Percentiles rank a stretch among this genome's conserved stretches.
phyloP scores from a whole-genome alignment of 2,329 filamentous ascomycete genomes.

The Phoma sp. region DNA sequence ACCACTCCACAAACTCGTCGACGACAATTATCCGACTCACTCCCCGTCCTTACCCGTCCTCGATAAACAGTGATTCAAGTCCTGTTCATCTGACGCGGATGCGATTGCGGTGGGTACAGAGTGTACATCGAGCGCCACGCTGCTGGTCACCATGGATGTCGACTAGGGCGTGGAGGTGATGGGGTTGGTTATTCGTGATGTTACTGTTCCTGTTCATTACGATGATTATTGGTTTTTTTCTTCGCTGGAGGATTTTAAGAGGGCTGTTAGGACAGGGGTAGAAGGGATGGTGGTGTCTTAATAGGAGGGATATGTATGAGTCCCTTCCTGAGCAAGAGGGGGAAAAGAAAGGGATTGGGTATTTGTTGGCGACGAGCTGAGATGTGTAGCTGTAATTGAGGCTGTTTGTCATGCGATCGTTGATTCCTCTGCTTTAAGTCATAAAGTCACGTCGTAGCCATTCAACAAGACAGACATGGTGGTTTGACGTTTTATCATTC shows the following conservation, averaged over 20 bases:
- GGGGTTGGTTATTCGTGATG: slow-evolving; percentile 64
- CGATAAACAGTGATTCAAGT: too few relatives aligned
- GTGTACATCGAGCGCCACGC: slow-evolving; percentile 73
- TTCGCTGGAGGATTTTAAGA: slow-evolving; percentile 67
- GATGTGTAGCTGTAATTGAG: background rate
- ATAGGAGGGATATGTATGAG: slow-evolving; percentile 64
- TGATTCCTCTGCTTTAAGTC: too few relatives aligned
- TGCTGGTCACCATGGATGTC: slow-evolving; percentile 74
- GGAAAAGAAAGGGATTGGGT: slow-evolving; percentile 3
- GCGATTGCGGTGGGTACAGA: slow-evolving; percentile 58
- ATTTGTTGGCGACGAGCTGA: background rate
- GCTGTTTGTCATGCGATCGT: too few relatives aligned
- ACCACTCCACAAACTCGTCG: slow-evolving; percentile 64
- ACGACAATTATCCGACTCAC: slow-evolving; percentile 58
- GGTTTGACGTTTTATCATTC: slow-evolving; percentile 21
- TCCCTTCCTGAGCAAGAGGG: slow-evolving; percentile 57
- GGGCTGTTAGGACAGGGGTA: slow-evolving; percentile 62
- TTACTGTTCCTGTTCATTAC: slow-evolving; percentile 62
- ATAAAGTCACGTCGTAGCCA: too few relatives aligned
- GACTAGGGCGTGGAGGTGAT: slow-evolving; percentile 68
- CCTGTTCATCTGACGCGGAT: too few relatives aligned
- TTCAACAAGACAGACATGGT: background rate
- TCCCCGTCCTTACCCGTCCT: slow-evolving; percentile 71
- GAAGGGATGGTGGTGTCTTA: slow-evolving; percentile 65
- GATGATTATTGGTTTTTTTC: slow-evolving; percentile 65